phyloP scores from a whole-genome alignment of 345 rosid genomes.

The Hypericum perforatum region DNA sequence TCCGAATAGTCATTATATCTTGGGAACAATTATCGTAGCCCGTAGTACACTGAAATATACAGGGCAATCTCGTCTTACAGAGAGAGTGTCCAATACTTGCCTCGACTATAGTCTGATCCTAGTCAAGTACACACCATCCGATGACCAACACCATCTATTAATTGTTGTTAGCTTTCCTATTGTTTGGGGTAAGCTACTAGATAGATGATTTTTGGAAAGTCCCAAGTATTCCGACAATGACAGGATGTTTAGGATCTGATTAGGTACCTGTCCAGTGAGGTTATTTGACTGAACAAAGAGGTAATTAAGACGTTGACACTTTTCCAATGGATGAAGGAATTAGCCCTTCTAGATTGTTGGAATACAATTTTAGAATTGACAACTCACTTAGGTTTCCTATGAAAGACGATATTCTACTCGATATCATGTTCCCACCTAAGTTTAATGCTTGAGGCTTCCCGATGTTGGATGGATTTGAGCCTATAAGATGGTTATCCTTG shows the following conservation, averaged over 20 bases:
- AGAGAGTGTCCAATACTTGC: too few species aligned
- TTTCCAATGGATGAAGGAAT: not conserved
- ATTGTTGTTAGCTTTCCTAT: too few species aligned
- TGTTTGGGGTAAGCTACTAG: too few species aligned
- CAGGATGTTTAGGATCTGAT: not conserved
- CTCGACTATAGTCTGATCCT: too few species aligned
- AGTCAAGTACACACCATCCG: too few species aligned
- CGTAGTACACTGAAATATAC: too few species aligned
- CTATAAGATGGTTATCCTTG: not conserved
- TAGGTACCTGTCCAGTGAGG: not conserved
- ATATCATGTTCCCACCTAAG: not conserved
- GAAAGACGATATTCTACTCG: not conserved
- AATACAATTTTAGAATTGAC: not conserved
- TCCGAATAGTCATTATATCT: too few species aligned
- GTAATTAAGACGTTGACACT: not conserved
- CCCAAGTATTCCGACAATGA: too few species aligned
- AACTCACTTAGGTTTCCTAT: not conserved
- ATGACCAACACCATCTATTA: too few species aligned
- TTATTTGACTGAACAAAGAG: not conserved
- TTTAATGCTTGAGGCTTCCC: not conserved
- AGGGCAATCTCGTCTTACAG: too few species aligned
- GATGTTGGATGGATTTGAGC: not conserved
- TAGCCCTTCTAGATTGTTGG: not conserved
- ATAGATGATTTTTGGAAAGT: too few species aligned
- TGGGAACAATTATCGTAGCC: too few species aligned